Percentiles rank a stretch among this genome's conserved stretches.
Conservation (phyloP, 495 filamentous ascomycete species). For the Usnea hakonensis region DNA sequence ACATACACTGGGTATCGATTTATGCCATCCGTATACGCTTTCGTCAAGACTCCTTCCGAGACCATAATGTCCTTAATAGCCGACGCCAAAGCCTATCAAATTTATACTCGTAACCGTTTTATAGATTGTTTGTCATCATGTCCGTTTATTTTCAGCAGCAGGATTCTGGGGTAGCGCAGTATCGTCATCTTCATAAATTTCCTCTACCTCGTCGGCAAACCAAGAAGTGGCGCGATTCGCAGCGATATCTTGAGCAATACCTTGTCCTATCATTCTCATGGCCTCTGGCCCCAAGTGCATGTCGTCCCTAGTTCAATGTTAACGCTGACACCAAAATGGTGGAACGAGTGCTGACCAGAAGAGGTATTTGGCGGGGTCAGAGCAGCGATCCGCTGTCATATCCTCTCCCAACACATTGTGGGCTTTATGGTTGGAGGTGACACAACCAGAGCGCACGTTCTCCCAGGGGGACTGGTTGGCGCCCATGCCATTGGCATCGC, state of each 20-base stretch:
- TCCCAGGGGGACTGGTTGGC: conserved; percentile 34
- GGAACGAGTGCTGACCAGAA: conserved; percentile 38
- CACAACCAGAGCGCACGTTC: conserved; percentile 25
- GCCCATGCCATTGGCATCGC: conserved; percentile 38
- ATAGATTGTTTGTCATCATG: not conserved
- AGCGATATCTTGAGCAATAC: conserved; percentile 40
- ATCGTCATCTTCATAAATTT: not conserved
- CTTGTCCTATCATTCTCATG: conserved; percentile 42
- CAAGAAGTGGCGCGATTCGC: conserved; percentile 27
- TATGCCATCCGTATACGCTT: conserved; percentile 6
- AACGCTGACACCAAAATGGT: conserved; percentile 12
- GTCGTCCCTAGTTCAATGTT: conserved; percentile 38
- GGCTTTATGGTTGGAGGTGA: conserved; percentile 12
- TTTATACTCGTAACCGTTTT: not conserved
- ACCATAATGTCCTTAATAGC: not conserved
- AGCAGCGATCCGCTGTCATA: conserved; percentile 26
- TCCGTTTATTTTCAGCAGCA: not conserved
- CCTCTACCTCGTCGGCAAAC: conserved; percentile 17
- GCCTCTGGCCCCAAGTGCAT: conserved; percentile 44
- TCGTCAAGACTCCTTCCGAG: not conserved
- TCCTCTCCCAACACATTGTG: conserved; percentile 1
- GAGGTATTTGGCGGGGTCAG: conserved; percentile 41
- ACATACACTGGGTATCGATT: conserved; percentile 12
- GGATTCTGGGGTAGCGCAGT: not conserved
- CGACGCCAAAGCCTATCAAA: not conserved